Base-by-base conservation (phyloP, 2,329 filamentous ascomycete species). In the Grosmannia clavigera region DNA sequence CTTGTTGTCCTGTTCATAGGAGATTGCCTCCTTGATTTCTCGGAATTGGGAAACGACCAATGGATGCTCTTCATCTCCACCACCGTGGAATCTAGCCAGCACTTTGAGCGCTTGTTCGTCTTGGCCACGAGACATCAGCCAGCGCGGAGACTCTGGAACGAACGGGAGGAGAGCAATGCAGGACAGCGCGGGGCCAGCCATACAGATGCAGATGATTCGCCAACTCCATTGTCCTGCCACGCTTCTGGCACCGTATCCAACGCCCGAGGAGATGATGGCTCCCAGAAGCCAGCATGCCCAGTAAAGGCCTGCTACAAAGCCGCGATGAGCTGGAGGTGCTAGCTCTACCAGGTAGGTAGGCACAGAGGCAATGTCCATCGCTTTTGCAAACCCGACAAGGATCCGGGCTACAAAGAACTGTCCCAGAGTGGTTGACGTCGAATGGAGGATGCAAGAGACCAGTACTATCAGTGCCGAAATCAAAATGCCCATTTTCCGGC, bases 231-330 rank as follows among this genome's bases (percentile, higher is more conserved):
- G 75, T 14, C 69, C 70, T 25, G 71, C 61, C 46, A 70, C 67
- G 46, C 67, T 67, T 46, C 73, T 69, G 0, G 75, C 75, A 40
- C 67, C 71, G 54, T 78, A 76, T 19, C 75, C 73, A 11, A 74
- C 71, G 0, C 74, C 70, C 0, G 75, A 72, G 3, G 78, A 77
- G 48, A 80, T 65, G 33, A 78, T 74, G 60, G 71, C 74, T 10
- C 77, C 77, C 40, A 79, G 70, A 59, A 75, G 78, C 14, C 79
- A 76, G 71, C 75, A 79, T 62, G 76, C 75, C 0, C 74, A 74
- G 61, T 79, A 79, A 14, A 81, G 63, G 0, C 73, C 73, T 2
- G 76, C 75, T 66, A 76, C 75, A 3, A 80, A 71, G 55, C 76
- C 76, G n/a, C 78, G 71, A 38, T 77, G 69, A 48, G 63, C 55